Evolutionary conservation across 2,329 filamentous ascomycete genomes (phyloP).

Genomic region (Cladosporium sphaerospermum): DNA sequence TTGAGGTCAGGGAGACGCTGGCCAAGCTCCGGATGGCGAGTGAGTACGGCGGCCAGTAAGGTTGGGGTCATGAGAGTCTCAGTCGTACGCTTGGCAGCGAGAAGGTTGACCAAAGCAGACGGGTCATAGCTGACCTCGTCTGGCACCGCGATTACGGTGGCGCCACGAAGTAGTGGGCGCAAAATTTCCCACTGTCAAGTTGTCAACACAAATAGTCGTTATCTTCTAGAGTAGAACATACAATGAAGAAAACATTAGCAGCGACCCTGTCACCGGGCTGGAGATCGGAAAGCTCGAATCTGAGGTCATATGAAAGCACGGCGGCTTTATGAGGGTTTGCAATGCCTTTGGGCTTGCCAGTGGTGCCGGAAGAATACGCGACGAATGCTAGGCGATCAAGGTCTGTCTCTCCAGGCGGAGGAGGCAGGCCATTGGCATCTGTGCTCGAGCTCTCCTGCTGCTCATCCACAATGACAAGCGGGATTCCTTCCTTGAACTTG

Average conservation of each 20-base stretch:
- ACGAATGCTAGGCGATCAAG: conserved; percentile 71
- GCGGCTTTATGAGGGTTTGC: conserved; percentile 70
- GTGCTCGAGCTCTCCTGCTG: conserved; percentile 23
- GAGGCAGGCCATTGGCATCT: conserved; percentile 25
- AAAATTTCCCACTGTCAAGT: conserved; percentile 62
- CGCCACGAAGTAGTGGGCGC: conserved; percentile 67
- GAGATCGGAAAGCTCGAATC: conserved; percentile 65
- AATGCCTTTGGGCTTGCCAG: conserved; percentile 74
- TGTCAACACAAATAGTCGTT: not conserved
- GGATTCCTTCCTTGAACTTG: conserved; percentile 58
- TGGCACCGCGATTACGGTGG: conserved; percentile 67
- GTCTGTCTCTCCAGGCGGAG: conserved; percentile 57
- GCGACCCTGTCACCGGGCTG: conserved; percentile 68
- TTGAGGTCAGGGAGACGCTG: conserved; percentile 58
- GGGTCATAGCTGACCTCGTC: conserved; percentile 75
- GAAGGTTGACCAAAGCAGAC: conserved; percentile 63
- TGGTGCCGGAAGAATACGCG: conserved; percentile 74
- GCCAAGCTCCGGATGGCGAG: conserved; percentile 58
- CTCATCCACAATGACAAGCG: conserved; percentile 61
- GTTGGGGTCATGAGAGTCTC: conserved; percentile 83
- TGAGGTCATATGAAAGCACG: conserved; percentile 65
- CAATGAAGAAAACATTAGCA: conserved; percentile 80
- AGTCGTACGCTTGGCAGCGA: conserved; percentile 60
- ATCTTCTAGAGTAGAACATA: not conserved
- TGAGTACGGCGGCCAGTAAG: conserved; percentile 65